Evolutionary conservation across 1,284 basidiomycete genomes (phyloP), one percentile per base, ranked within the genome.

Genomic region (Mycocalia duriaeana): DNA sequence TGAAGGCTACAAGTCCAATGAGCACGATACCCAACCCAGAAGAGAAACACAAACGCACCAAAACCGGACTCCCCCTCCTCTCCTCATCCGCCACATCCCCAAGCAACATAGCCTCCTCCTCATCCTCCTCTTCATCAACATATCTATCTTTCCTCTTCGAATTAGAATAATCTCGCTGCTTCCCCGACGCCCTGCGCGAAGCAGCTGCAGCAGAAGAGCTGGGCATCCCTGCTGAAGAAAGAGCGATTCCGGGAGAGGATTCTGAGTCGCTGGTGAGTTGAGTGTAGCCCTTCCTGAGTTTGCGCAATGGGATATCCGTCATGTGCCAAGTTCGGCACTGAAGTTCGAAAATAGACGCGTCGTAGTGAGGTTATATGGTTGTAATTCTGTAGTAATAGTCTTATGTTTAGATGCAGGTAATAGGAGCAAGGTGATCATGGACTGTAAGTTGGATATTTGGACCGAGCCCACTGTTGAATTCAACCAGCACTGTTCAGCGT

Each of bases 231-330:
- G 50, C 48, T 35, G 57, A 37, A 39, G 58, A 58, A 43, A 58
- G 49, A 20, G 67, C 65, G 59, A 72, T 68, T 53, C 46, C 57
- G 54, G 43, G 42, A 49, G 52, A 51, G 46, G 61, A 56, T 53
- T 67, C 61, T 54, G 66, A 60, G 52, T 65, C 62, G 56, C 70
- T 66, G 49, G 53, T 57, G 41, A 81, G 67, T 57, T 68, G 71
- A 53, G 67, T 57, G 65, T 81, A 79, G 50, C 70, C 72, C 52
- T 68, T 60, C 63, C 68, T 69, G 51, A 67, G 58, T 57, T 72
- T 74, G 57, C 72, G 79, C 50, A 88, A 68, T 41, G 81, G 82
- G 64, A 87, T 87, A 71, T 85, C 84, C 65, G 83, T 78, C 81
- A 83, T 84, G 40, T 42, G 20, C 36, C n/a, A n/a, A n/a, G n/a